A percentile compares a stretch with the other conserved stretches of the same genome.
phyloP scores from a whole-genome alignment of 768 basidiomycete genomes.

The Auriscalpium orientale region DNA sequence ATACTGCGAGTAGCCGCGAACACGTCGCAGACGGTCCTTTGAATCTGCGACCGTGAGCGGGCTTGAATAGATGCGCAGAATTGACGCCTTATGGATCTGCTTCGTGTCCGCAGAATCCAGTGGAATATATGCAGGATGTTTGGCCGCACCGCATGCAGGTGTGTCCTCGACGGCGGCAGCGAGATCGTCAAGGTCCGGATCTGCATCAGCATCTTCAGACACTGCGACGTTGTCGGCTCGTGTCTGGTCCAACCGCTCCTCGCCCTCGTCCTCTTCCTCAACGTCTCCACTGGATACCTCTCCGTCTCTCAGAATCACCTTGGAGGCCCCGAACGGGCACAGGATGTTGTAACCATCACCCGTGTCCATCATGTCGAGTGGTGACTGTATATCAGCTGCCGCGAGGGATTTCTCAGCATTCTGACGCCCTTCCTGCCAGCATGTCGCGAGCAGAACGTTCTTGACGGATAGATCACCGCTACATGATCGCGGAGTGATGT shows the following conservation, averaged over 20 bases:
- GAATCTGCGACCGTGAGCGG: not conserved
- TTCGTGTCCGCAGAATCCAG: not conserved
- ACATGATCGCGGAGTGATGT: not conserved
- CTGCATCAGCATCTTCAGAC: not conserved
- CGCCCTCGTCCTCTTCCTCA: not conserved
- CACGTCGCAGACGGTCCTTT: not conserved
- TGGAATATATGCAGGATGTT: not conserved
- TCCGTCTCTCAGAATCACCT: not conserved
- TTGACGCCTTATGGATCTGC: not conserved
- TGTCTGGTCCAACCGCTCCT: not conserved
- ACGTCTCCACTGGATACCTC: not conserved
- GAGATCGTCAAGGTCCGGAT: not conserved
- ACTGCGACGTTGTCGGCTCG: not conserved
- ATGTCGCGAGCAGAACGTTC: not conserved
- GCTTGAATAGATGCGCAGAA: not conserved
- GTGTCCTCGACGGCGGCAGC: not conserved
- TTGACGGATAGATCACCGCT: not conserved
- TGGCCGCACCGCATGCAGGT: not conserved
- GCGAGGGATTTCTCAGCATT: not conserved
- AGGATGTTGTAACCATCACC: conserved; percentile 8
- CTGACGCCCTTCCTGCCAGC: not conserved
- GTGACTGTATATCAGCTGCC: not conserved
- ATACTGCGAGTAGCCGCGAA: not conserved
- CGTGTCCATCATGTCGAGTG: not conserved
- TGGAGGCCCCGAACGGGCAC: not conserved